Evolutionary conservation across 2,329 filamentous ascomycete species (phyloP), one percentile per base, ranked within the genome.

Genomic region (Ceratocystis colombiana): DNA sequence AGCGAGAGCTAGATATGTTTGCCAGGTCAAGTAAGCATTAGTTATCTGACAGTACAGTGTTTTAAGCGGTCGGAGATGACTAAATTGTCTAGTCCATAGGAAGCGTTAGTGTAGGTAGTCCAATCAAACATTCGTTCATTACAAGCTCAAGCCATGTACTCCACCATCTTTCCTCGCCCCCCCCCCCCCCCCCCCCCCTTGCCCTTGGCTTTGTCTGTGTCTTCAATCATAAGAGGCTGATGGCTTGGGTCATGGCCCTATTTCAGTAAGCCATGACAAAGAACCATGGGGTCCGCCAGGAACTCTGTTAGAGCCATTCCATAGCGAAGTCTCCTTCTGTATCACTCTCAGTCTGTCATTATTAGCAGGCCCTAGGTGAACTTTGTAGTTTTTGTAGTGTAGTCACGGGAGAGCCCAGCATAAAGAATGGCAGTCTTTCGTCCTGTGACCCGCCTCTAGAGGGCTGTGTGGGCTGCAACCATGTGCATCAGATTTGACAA

Each of bases 241-340:
- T 1, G 72, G 67, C 3, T 74, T 74, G 0, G 74, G 76, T 5
- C 74, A 74, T 53, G 12, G 75, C 74, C 5, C 70, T 5, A 74
- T 69, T 44, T 65, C 70, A 64, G 77, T 75, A 0, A 78, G 72
- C n/a, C 69, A 72, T 61, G 77, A 72, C 20, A 79, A 69, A 65
- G 78, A 79, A 67, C 77, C 77, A 61, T 73, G 76, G 53, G 79
- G 76, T 10, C 76, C 75, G 59, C 79, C 78, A 1, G 76, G 78
- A 1, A 81, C 72, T 25, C 76, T 71, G 17, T 71, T 72, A 3
- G 84, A 74, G 6, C 77, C 74, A 45, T 75, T 76, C 37, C 44
- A 82, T 70, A 48, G 80, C 74, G 68, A 83, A 83, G 5, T 48
- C 62, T 69, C 75, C 73, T 4, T 70, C 69, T 63, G 79, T 76